Evolutionary conservation across 2,329 filamentous ascomycete genomes (phyloP).

Genomic region (Pseudocercospora pini-densiflorae): DNA sequence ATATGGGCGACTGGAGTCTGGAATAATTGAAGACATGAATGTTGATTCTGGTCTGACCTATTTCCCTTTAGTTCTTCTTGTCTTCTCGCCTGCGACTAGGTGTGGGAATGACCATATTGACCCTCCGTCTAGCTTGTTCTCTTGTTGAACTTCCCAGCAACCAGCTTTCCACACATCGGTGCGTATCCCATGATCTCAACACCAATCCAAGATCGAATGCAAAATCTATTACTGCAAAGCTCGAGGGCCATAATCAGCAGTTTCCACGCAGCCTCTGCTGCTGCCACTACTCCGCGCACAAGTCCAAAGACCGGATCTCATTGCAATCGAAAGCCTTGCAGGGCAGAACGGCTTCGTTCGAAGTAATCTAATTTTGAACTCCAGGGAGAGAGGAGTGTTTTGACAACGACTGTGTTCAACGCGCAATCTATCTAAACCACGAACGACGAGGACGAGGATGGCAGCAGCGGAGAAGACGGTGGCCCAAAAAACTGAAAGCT

Average conservation of each 20-base stretch:
- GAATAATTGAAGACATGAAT: too few relatives aligned
- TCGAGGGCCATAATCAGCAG: too few relatives aligned
- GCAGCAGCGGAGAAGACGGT: background rate
- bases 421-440: background rate
- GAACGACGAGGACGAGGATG: background rate
- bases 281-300: background rate
- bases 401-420: background rate
- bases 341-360: background rate
- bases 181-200: too few relatives aligned
- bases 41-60: too few relatives aligned
- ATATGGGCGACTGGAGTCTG: too few relatives aligned
- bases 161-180: background rate
- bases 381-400: background rate
- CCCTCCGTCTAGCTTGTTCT: background rate
- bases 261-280: background rate
- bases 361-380: too few relatives aligned
- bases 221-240: background rate
- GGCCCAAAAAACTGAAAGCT: background rate
- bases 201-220: too few relatives aligned
- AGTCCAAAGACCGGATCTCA: background rate
- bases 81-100: too few relatives aligned
- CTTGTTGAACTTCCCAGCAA: background rate
- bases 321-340: background rate
- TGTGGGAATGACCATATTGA: too few relatives aligned
- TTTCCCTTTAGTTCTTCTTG: too few relatives aligned